phyloP scores from a whole-genome alignment of 345 rosid species.

The Arabidopsis thaliana region TAIR10.1 NC_003074.8:19997501-19998000 shows the following conservation, averaged over 20 bases:
- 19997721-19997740: slow-evolving; percentile 68
- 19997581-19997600: slow-evolving; percentile 41
- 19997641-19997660: slow-evolving; percentile 57
- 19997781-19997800: slow-evolving; percentile 57
- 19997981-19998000: slow-evolving; percentile 1
- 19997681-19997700: slow-evolving; percentile 59
- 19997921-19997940: slow-evolving; percentile 78
- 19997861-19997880: slow-evolving; percentile 11
- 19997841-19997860: not conserved
- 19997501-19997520: not conserved
- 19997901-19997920: slow-evolving; percentile 81
- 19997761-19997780: slow-evolving; percentile 41
- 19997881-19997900: slow-evolving; percentile 38
- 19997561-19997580: slow-evolving; percentile 52
- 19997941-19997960: slow-evolving; percentile 54
- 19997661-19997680: slow-evolving; percentile 55
- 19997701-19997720: slow-evolving; percentile 55
- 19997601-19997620: slow-evolving; percentile 10
- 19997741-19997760: slow-evolving; percentile 93
- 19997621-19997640: slow-evolving; percentile 34
- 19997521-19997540: slow-evolving; percentile 38
- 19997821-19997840: too few relatives aligned
- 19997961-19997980: slow-evolving; percentile 41
- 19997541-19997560: slow-evolving; percentile 66
- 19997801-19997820: slow-evolving; percentile 50